phyloP scores from a whole-genome alignment of 176 grass and related monocot species.

The Melocanna baccifera region DNA sequence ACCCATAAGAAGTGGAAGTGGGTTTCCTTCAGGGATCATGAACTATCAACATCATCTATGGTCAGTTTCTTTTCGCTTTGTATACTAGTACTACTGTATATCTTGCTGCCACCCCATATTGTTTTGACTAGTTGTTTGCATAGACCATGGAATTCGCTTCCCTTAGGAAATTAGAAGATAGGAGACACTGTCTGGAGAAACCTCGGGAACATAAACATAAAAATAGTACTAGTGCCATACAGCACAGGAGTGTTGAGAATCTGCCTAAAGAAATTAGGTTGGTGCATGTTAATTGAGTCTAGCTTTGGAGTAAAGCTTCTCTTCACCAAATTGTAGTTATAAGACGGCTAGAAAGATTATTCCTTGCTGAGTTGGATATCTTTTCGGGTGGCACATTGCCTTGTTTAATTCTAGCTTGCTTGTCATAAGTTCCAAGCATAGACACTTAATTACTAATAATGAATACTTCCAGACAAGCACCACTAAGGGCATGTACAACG shows the following conservation, averaged over 20 bases:
- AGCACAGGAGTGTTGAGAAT: conserved; percentile 22
- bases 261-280: conserved; percentile 6
- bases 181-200: conserved; percentile 44
- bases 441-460: not conserved
- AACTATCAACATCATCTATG: conserved; percentile 44
- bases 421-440: not conserved
- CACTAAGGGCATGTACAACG: too few relatives aligned
- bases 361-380: conserved; percentile 6
- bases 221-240: conserved; percentile 37
- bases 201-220: conserved; percentile 68
- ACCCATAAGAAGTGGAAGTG: conserved; percentile 27
- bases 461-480: conserved; percentile 12
- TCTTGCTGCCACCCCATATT: conserved; percentile 39
- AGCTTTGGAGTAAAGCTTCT: conserved; percentile 11
- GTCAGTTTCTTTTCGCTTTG: conserved; percentile 36
- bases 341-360: not conserved
- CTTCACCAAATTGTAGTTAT: not conserved
- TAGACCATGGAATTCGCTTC: conserved; percentile 56
- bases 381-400: conserved; percentile 20
- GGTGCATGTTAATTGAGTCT: not conserved
- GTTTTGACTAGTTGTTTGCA: conserved; percentile 68
- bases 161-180: conserved; percentile 32
- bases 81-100: conserved; percentile 7
- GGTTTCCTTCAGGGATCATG: conserved; percentile 37
- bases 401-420: conserved; percentile 18